phyloP scores from a whole-genome alignment of 768 basidiomycete species.

The Stropharia rugosoannulata region DNA sequence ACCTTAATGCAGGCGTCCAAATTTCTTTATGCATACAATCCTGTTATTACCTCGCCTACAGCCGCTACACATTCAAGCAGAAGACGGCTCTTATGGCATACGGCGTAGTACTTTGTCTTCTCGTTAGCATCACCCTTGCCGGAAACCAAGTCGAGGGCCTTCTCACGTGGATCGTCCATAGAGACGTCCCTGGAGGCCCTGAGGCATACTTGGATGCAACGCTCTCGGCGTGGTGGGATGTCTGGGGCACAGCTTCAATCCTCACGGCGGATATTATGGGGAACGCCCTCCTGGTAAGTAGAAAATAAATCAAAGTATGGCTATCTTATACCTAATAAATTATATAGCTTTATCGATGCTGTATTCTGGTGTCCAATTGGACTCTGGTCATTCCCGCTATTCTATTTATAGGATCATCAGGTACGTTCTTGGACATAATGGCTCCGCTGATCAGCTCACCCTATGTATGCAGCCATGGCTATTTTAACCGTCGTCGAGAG shows the following conservation, averaged over 20 bases:
- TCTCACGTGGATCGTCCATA: not conserved
- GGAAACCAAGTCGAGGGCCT: not conserved
- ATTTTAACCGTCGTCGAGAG: constrained; percentile 4
- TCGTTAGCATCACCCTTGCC: not conserved
- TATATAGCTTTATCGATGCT: constrained; percentile 1
- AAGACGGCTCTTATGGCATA: not conserved
- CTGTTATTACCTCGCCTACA: constrained; percentile 1
- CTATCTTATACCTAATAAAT: not conserved
- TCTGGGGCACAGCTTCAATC: not conserved
- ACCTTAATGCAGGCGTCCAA: not conserved
- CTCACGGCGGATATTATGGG: not conserved
- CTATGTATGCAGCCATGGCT: not conserved
- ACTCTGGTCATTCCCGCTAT: not conserved
- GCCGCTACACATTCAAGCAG: not conserved
- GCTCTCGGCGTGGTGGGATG: not conserved
- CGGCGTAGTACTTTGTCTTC: not conserved
- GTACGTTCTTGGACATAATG: no score
- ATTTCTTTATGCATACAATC: constrained; percentile 5
- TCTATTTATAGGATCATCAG: not conserved
- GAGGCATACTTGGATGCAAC: not conserved
- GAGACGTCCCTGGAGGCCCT: constrained; percentile 1
- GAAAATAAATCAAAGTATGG: not conserved
- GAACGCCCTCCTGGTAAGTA: constrained; percentile 2
- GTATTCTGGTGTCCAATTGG: not conserved
- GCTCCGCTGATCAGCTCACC: not conserved